Evolutionary conservation across 768 basidiomycete species (phyloP).

Genomic region (Auricularia auricula-judae): DNA sequence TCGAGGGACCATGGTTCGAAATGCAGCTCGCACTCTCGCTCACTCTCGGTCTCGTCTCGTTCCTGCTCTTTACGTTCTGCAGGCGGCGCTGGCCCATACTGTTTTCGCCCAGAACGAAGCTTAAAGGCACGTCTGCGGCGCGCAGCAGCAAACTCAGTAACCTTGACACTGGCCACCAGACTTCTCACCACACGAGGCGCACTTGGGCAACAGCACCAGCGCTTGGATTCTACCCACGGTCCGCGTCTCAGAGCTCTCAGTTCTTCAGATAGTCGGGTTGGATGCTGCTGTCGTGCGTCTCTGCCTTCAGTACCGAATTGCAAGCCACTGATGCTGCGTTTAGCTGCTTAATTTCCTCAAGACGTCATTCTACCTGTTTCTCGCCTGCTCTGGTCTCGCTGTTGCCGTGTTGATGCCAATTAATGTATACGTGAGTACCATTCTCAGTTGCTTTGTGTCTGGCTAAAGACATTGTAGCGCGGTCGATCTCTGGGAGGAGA

Average conservation of each 20-base stretch:
- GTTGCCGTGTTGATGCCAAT: constrained; percentile 84
- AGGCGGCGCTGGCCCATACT: constrained; percentile 80
- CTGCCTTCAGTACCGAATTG: neutral
- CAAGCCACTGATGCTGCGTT: neutral
- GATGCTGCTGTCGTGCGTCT: constrained; percentile 87
- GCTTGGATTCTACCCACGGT: constrained; percentile 96
- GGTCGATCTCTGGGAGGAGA: constrained; percentile 40
- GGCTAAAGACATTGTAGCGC: neutral
- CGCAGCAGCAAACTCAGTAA: neutral
- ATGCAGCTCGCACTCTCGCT: constrained; percentile 78
- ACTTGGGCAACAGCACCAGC: constrained; percentile 77
- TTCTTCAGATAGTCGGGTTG: constrained; percentile 91
- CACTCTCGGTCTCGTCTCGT: constrained; percentile 65
- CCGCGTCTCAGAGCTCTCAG: constrained; percentile 79
- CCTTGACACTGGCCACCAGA: constrained; percentile 29
- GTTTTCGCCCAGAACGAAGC: constrained; percentile 87
- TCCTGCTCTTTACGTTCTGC: constrained; percentile 82
- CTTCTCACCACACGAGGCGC: constrained; percentile 89
- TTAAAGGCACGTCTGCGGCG: constrained; percentile 57
- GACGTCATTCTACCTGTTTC: constrained; percentile 88
- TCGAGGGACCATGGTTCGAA: constrained; percentile 91
- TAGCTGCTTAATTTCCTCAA: constrained; percentile 93
- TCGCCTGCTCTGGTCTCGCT: constrained; percentile 74
- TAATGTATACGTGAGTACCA: constrained; percentile 62
- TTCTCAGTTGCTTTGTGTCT: too few species aligned